A percentile compares a stretch with the other conserved stretches of the same genome.
Evolutionary conservation across 495 filamentous ascomycete species (phyloP).

Genomic region (Trichoderma gamsii): DNA sequence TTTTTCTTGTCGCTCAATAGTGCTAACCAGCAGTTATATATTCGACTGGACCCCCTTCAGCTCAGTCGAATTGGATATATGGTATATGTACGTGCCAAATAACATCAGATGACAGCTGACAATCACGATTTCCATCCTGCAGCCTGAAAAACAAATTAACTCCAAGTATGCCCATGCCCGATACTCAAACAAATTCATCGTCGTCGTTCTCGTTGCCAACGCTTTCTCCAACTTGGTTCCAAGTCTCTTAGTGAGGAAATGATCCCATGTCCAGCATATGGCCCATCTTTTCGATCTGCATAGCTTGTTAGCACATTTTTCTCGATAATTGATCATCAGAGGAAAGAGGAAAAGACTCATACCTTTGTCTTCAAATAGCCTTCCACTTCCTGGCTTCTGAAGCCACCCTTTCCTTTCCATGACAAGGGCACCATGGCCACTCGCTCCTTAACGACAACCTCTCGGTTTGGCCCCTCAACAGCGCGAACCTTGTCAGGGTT

Average conservation of each 20-base stretch:
- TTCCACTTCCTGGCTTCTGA: constrained; percentile 81
- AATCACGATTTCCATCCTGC: background rate
- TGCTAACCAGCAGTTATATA: background rate
- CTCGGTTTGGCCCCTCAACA: constrained; percentile 82
- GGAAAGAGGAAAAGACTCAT: constrained; percentile 25
- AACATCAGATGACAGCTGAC: background rate
- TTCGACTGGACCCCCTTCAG: background rate
- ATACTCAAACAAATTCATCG: background rate
- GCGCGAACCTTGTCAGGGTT: constrained; percentile 96
- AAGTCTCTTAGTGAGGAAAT: background rate
- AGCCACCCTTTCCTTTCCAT: constrained; percentile 81
- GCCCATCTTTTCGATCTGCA: constrained; percentile 41
- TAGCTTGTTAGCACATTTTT: constrained; percentile 15
- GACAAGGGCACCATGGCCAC: constrained; percentile 94
- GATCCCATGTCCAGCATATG: constrained; percentile 34
- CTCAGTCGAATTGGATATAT: background rate
- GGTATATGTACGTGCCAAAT: background rate
- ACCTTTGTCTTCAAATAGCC: constrained; percentile 94
- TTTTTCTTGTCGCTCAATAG: background rate
- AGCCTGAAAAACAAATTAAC: background rate
- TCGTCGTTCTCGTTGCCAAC: background rate
- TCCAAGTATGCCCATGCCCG: background rate
- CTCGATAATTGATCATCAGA: too few relatives aligned
- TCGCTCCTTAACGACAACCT: constrained; percentile 80
- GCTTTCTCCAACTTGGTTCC: background rate